Base-by-base conservation (phyloP, 805 yeast species). In the Schwanniomyces occidentalis region DNA sequence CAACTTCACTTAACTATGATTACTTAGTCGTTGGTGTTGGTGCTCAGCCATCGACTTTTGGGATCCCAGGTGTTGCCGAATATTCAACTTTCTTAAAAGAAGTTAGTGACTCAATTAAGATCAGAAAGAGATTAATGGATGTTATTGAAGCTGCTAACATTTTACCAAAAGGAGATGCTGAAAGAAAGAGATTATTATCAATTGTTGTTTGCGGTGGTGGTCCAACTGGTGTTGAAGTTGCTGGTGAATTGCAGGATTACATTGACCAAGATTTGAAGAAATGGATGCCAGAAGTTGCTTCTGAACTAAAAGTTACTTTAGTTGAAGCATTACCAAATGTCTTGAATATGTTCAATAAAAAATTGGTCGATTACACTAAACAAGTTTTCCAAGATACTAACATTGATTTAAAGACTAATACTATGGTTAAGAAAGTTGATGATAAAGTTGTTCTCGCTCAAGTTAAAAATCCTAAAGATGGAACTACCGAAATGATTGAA, bases 131-230 rank as follows among this genome's bases (percentile, higher is more conserved):
- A 49, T 73, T 90, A 44, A 85, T 89, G 83, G 87, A 86, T 58
- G 77, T 85, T 51, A 81, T 90, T 53, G 96, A 91, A 70, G 84
- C 88, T 44, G 96, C 97, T 27, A 79, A 85, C 49, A 70, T 83
- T 46, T 75, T 89, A 49, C 86, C 93, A 38, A 76, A 75, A 49
- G 81, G 70, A 35, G 86, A 79, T 48, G 80, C 81, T 14, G 95
- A 86, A 60, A 80, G 97, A 65, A 77, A 80, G 65, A 79, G 95
- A 61, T 75, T 91, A 52, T 75, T 90, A 58, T 84, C 82, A 44
- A 82, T 89, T 51, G 91, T 91, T 44, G 95, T 91, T 44, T 95
- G 93, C 49, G 98, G 98, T 54, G 98, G 97, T 65, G 98, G 98
- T 46, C 97, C 98, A 59, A 90, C 98, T 27, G 98, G 98, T 70